Evolutionary conservation across 148 eudicot species (phyloP).

Genomic region (Silene uniflora): DNA sequence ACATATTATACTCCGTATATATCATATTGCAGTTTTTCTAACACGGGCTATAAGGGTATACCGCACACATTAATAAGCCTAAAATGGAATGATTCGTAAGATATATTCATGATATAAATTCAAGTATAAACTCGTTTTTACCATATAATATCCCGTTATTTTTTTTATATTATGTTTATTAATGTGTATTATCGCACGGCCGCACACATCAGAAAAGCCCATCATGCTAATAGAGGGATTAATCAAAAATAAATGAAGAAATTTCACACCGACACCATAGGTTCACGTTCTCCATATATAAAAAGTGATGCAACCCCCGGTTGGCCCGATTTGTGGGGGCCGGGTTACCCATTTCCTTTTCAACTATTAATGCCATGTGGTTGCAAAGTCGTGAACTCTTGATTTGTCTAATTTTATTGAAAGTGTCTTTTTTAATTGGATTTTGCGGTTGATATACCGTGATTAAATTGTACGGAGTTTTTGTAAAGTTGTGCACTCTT

Average conservation of each 20-base stretch:
- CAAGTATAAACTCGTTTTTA: no score
- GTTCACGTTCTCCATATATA: not conserved
- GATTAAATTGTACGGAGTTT: not conserved
- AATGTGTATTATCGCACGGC: no score
- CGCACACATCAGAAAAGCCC: no score
- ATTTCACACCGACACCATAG: not conserved
- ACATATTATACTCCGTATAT: no score
- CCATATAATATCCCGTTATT: no score
- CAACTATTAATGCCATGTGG: slow-evolving; percentile 4
- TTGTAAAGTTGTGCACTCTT: no score
- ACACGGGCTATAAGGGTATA: no score
- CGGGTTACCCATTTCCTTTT: not conserved
- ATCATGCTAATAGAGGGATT: not conserved
- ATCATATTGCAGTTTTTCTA: no score
- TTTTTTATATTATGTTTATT: no score
- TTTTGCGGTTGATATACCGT: not conserved
- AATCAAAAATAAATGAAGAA: slow-evolving; percentile 1
- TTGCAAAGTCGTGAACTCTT: not conserved
- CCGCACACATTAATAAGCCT: no score
- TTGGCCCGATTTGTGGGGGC: slow-evolving; percentile 6
- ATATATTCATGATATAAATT: no score
- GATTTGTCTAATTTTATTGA: not conserved
- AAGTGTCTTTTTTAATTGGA: not conserved
- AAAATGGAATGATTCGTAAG: no score
- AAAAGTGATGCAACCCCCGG: not conserved